Conservation (phyloP, 768 basidiomycete species). For the Podaxis sp. region DNA sequence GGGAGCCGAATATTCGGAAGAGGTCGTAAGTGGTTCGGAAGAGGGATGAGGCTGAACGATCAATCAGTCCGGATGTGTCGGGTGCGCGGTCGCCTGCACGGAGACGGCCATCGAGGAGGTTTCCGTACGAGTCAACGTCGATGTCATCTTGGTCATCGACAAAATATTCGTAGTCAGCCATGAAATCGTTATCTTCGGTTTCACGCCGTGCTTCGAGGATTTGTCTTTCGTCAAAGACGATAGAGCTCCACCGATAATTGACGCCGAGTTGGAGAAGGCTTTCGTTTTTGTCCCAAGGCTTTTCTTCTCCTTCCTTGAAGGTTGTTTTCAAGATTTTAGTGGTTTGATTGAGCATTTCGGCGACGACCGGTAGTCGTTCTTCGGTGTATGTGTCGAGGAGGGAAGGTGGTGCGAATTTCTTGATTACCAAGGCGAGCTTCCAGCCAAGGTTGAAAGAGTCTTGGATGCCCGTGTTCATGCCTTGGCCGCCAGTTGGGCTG, state of each 20-base stretch:
- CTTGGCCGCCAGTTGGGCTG: constrained; percentile 32
- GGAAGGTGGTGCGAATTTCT: constrained; percentile 25
- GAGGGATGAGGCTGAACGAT: constrained; percentile 9
- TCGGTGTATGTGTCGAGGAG: constrained; percentile 32
- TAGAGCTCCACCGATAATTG: constrained; percentile 52
- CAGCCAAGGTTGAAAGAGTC: constrained; percentile 38
- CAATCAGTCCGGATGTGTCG: constrained; percentile 33
- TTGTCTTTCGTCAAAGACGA: constrained; percentile 43
- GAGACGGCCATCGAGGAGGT: constrained; percentile 20
- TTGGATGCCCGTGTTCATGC: constrained; percentile 33
- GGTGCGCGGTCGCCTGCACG: constrained; percentile 49
- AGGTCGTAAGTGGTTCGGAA: constrained; percentile 17
- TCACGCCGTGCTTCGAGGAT: constrained; percentile 16
- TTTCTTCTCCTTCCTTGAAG: constrained; percentile 8
- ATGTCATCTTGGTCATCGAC: background rate
- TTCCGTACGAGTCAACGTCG: constrained; percentile 25
- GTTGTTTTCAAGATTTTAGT: constrained; percentile 18
- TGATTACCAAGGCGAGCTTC: constrained; percentile 35
- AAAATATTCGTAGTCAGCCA: constrained; percentile 18
- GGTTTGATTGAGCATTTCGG: constrained; percentile 34
- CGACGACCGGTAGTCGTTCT: constrained; percentile 37
- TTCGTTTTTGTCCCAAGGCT: constrained; percentile 22
- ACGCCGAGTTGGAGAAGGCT: constrained; percentile 44
- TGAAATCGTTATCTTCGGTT: constrained; percentile 14
- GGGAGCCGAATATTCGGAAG: constrained; percentile 28